Percentiles rank a stretch among this genome's conserved stretches.
phyloP scores from a whole-genome alignment of 805 yeast species.

The Ogataea nakhonphanomensis region DNA sequence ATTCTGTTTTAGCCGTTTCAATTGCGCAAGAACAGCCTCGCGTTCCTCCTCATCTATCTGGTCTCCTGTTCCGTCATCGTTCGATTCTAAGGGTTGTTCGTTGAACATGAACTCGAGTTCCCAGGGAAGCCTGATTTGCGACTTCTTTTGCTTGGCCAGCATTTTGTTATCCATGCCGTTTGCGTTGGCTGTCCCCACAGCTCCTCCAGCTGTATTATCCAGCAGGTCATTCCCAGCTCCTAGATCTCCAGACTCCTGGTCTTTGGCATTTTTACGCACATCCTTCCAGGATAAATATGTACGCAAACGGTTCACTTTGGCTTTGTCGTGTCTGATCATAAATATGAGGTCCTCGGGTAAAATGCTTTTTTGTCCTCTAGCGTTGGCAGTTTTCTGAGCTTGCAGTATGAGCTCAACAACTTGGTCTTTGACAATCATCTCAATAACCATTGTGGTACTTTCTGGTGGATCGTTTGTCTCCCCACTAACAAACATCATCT shows the following conservation, averaged over 20 bases:
- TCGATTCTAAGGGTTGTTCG: constrained; percentile 63
- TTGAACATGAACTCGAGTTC: constrained; percentile 90
- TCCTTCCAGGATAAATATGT: constrained; percentile 97
- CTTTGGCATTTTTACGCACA: constrained; percentile 75
- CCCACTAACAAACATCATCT: constrained; percentile 98
- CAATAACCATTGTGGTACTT: constrained; percentile 88
- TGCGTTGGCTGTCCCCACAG: constrained; percentile 32
- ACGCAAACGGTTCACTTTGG: constrained; percentile 86
- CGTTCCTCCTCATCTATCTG: constrained; percentile 76
- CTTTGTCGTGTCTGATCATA: constrained; percentile 86
- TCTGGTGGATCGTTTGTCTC: constrained; percentile 93
- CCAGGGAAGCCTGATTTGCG: constrained; percentile 89
- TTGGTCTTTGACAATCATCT: constrained; percentile 92
- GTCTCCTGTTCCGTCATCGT: constrained; percentile 59
- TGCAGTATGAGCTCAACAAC: constrained; percentile 80
- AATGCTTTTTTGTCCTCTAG: constrained; percentile 79
- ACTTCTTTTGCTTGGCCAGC: constrained; percentile 62
- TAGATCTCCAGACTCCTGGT: constrained; percentile 51
- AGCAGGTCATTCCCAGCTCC: constrained; percentile 34
- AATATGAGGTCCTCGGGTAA: constrained; percentile 93
- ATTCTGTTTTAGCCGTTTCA: constrained; percentile 83
- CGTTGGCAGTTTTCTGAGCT: constrained; percentile 71
- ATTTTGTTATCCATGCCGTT: constrained; percentile 40
- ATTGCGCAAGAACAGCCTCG: constrained; percentile 84
- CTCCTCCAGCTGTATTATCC: constrained; percentile 32